These are phyloP conservation scores for Macrophomina tecta DNA, from an alignment of 2,329 filamentous ascomycete species.

Conservation along the genomic window DNA sequence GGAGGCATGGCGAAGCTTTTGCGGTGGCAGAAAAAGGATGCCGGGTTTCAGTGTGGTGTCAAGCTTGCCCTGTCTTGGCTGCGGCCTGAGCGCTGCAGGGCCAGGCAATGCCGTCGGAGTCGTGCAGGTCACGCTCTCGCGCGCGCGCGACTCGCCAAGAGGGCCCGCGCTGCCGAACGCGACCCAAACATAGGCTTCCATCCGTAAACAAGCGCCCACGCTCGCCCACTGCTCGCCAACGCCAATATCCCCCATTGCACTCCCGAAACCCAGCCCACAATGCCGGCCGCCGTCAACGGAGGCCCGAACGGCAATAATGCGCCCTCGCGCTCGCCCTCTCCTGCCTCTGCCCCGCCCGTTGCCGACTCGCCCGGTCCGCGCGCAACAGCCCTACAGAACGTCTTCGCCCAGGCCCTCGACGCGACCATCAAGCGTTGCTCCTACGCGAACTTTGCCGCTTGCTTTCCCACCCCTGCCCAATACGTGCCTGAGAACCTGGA, in stretches of 20 bases:
- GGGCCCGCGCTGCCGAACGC: neutral
- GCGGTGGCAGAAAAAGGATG: conserved; percentile 9
- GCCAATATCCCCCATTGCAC: neutral
- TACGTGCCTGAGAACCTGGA: conserved; percentile 63
- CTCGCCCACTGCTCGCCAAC: conserved; percentile 18
- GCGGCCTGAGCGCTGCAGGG: neutral
- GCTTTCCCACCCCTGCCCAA: conserved; percentile 67
- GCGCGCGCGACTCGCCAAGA: neutral
- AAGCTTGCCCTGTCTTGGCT: conserved; percentile 11
- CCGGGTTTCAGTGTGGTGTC: conserved; percentile 17
- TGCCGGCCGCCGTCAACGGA: conserved; percentile 38
- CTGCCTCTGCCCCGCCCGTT: conserved; percentile 59
- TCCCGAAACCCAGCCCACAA: conserved; percentile 25
- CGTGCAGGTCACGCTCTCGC: neutral
- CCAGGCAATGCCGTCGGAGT: neutral
- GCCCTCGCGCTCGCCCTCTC: conserved; percentile 55
- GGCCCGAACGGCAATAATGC: conserved; percentile 24
- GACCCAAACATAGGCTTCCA: conserved; percentile 19
- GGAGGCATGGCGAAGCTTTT: conserved; percentile 9
- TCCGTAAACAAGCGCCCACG: conserved; percentile 22
- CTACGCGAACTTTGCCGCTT: conserved; percentile 66
- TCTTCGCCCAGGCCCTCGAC: conserved; percentile 64
- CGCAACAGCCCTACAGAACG: conserved; percentile 64
- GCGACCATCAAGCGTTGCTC: conserved; percentile 67
- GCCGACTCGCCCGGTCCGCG: conserved; percentile 63